Evolutionary conservation across 306 rosid species (phyloP), one percentile per base, ranked within the genome.

Genomic region (Dryas alaskensis): DNA sequence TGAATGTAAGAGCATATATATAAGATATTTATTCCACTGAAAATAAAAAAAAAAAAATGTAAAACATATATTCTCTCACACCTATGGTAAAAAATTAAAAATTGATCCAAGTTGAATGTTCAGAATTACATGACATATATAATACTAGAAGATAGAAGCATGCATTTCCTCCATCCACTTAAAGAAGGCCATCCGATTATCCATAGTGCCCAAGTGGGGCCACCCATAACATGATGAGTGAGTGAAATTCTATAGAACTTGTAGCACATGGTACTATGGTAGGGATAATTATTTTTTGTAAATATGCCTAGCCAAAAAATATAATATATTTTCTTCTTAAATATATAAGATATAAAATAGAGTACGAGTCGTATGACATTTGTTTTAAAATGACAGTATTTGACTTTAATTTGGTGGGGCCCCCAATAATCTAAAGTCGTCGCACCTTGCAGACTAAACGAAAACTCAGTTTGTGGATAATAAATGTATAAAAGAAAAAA

Each of bases 341-440:
- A 19, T 19, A 2, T 6, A 10, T 8, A 31, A 37, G 13, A 14
- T 39, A 13, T 37, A 39, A 37, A 61, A 61, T 39, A 61, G 45
- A 14, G 64, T 10, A 27, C 2, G 7, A 7, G 8, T 47, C 25
- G 3, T 22, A 8, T 22, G 37, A 31, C 3, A 49, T 25, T 25
- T 11, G 3, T 49, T 37, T 4, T 5, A 58, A 17, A 1, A 50
- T 4, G 1, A 16, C 43, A 25, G 45, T 3, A 37, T 54, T 78
- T 72, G 48, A 65, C 77, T 71, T 55, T 55, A 2, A 8, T 31
- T 62, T 17, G 0, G 22, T 45, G 70, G 76, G 72, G n/a, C 60
- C 77, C 67, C 0, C 44, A 54, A 72, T 5, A 67, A 59, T 59
- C 2, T 13, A 55, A 55, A 78, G 68, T 78, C 69, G 52, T 63